Conservation (phyloP, 805 yeast genomes). For the Barnettozyma vustinii region DNA sequence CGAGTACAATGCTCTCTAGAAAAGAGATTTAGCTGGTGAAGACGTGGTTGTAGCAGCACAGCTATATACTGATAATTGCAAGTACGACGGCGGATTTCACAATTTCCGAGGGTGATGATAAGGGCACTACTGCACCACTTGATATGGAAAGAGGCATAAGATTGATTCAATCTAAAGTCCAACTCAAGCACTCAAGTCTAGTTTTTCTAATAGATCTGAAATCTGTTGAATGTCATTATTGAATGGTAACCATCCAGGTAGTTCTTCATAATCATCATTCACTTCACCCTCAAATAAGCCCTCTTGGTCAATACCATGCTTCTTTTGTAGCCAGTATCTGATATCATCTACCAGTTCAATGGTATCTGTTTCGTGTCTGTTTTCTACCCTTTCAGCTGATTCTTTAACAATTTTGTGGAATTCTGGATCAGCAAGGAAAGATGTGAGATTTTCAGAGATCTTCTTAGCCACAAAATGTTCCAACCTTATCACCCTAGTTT, state of each 20-base stretch:
- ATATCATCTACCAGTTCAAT: constrained; percentile 78
- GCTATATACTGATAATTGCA: no score
- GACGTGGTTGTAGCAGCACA: no score
- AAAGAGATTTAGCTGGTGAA: background rate
- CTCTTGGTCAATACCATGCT: constrained; percentile 26
- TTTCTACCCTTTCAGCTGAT: constrained; percentile 50
- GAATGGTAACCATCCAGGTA: constrained; percentile 20
- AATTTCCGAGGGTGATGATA: background rate
- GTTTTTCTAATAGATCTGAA: constrained; percentile 33
- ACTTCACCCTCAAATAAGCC: constrained; percentile 25
- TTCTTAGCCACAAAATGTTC: constrained; percentile 58
- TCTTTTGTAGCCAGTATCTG: constrained; percentile 46
- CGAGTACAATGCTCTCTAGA: no score
- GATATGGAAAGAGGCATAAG: no score
- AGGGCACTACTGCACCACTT: no score
- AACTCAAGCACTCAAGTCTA: constrained; percentile 19
- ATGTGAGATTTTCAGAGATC: constrained; percentile 45
- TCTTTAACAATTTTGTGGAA: constrained; percentile 36
- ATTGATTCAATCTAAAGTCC: background rate
- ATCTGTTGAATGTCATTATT: constrained; percentile 33
- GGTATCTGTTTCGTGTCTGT: constrained; percentile 70
- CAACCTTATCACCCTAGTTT: constrained; percentile 53
- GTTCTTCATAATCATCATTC: constrained; percentile 17
- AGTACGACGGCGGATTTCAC: background rate
- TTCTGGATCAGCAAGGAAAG: constrained; percentile 32